Percentiles rank a stretch among this genome's conserved stretches.
Conservation (phyloP, 768 basidiomycete genomes). For the Candolleomyces efflorescens region DNA sequence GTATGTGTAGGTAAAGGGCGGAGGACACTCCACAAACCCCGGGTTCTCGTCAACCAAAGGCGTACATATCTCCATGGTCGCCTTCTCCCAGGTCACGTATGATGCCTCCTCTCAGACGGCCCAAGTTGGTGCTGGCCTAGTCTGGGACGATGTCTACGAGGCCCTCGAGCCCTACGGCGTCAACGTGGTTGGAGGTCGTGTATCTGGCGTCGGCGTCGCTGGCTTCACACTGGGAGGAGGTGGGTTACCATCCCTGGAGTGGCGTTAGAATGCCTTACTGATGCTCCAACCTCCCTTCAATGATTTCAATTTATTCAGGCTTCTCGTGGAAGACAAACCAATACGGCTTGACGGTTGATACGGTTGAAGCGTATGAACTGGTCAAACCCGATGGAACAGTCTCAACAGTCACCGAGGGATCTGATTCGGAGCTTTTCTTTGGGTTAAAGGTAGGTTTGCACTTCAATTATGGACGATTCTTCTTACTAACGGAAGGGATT, state of each 20-base stretch:
- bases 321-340: conserved; percentile 66
- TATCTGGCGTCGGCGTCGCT: conserved; percentile 56
- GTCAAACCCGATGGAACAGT: conserved; percentile 52
- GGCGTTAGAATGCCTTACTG: background rate
- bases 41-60: conserved; percentile 59
- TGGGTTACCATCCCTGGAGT: conserved; percentile 30
- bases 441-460: conserved; percentile 19
- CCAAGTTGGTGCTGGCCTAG: conserved; percentile 40
- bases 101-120: conserved; percentile 34
- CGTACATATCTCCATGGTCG: conserved; percentile 53
- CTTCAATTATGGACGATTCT: background rate
- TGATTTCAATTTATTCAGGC: conserved; percentile 33
- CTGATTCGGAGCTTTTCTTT: conserved; percentile 36
- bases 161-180: conserved; percentile 45
- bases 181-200: conserved; percentile 56
- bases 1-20: conserved; percentile 42
- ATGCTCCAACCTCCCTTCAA: conserved; percentile 19
- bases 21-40: conserved; percentile 51
- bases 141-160: conserved; percentile 64
- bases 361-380: conserved; percentile 49
- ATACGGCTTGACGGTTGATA: conserved; percentile 54
- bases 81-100: conserved; percentile 43
- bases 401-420: conserved; percentile 26
- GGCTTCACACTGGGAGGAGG: conserved; percentile 60
- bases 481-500: background rate